Conservation (phyloP, 225 moss, liverwort and hornwort species). For the Polytrichum formosum region DNA sequence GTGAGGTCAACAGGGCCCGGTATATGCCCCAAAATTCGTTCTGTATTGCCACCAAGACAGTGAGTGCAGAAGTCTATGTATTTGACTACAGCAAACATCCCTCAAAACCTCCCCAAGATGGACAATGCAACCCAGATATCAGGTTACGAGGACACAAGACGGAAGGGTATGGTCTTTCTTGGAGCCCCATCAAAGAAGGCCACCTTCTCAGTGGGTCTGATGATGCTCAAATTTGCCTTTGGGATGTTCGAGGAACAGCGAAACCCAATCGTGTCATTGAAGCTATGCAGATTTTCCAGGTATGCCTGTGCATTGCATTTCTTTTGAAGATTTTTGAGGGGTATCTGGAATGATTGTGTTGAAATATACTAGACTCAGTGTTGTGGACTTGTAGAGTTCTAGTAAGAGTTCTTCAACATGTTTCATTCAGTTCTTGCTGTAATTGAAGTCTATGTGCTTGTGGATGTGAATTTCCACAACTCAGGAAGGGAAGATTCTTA, state of each 20-base stretch:
- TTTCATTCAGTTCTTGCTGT: no score
- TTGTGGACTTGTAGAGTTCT: no score
- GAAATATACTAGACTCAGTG: no score
- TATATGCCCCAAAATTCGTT: slow-evolving; percentile 87
- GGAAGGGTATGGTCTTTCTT: slow-evolving; percentile 81
- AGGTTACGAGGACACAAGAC: slow-evolving; percentile 70
- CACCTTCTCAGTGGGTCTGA: slow-evolving; percentile 84
- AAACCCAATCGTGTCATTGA: slow-evolving; percentile 63
- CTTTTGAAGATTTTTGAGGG: no score
- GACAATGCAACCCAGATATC: slow-evolving; percentile 76
- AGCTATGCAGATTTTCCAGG: slow-evolving; percentile 66
- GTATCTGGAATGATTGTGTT: no score
- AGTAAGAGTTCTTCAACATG: no score
- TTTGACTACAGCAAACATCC: slow-evolving; percentile 93
- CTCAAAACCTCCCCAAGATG: slow-evolving; percentile 88
- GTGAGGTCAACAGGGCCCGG: slow-evolving; percentile 89
- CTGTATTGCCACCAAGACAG: slow-evolving; percentile 78
- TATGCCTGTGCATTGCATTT: slow-evolving; percentile 2
- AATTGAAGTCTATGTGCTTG: no score
- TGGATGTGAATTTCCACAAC: no score
- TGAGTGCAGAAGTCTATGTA: slow-evolving; percentile 85
- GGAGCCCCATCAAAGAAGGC: slow-evolving; percentile 69
- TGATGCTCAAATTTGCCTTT: slow-evolving; percentile 82
- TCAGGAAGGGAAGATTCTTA: no score
- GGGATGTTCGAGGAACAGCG: slow-evolving; percentile 62